Percentiles rank a stretch among this genome's conserved stretches.
Evolutionary conservation across 495 filamentous ascomycete species (phyloP).

Genomic region (Neurospora tetraspora): DNA sequence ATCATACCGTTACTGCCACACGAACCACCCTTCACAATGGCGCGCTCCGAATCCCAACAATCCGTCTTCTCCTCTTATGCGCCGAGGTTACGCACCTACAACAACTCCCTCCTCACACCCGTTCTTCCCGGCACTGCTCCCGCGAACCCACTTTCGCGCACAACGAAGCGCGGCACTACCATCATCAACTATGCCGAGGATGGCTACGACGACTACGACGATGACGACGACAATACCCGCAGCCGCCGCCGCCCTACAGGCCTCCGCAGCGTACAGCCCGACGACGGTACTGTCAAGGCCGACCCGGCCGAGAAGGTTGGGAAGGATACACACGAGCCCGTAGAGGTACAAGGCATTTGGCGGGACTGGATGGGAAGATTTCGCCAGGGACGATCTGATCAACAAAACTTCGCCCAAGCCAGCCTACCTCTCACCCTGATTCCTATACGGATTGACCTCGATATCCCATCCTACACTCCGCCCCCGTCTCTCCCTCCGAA

Average conservation of each 20-base stretch:
- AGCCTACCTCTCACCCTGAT: conserved; percentile 81
- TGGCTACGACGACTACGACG: conserved; percentile 87
- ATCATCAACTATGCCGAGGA: conserved; percentile 97
- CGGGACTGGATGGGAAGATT: conserved; percentile 90
- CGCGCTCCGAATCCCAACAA: conserved; percentile 48
- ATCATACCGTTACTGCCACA: background rate
- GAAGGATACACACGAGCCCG: conserved; percentile 70
- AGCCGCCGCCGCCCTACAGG: conserved; percentile 69
- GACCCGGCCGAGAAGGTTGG: conserved; percentile 65
- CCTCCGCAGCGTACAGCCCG: conserved; percentile 59
- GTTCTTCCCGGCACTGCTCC: conserved; percentile 60
- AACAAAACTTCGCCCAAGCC: conserved; percentile 74
- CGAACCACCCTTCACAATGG: conserved; percentile 23
- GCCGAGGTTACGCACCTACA: conserved; percentile 80
- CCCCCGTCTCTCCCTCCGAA: conserved; percentile 60
- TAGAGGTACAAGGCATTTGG: conserved; percentile 82
- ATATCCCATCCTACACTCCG: conserved; percentile 72
- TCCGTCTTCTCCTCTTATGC: conserved; percentile 87
- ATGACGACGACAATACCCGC: conserved; percentile 85
- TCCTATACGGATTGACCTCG: conserved; percentile 92
- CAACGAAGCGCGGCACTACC: conserved; percentile 92
- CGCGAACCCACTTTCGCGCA: conserved; percentile 61
- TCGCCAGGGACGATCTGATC: conserved; percentile 43
- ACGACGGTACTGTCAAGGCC: conserved; percentile 52
- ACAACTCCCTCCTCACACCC: conserved; percentile 85